A percentile compares a stretch with the other conserved stretches of the same genome.
Evolutionary conservation across 352 stramenopile species (phyloP).

Genomic region (Phytopythium mirpurense): DNA sequence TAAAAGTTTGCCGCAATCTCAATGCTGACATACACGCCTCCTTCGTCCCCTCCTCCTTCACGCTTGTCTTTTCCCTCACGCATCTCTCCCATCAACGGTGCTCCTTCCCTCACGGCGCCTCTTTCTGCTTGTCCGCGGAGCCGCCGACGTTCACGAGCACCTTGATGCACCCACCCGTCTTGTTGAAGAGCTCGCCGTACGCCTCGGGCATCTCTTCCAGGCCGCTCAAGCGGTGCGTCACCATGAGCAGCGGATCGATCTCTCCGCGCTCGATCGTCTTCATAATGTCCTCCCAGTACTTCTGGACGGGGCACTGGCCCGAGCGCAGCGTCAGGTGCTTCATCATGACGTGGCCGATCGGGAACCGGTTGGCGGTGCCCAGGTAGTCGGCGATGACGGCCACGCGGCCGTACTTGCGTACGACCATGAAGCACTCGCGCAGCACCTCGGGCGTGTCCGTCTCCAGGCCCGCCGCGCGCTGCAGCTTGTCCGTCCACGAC

Average conservation of each 20-base stretch:
- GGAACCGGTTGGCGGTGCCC: constrained; percentile 25
- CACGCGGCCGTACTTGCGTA: constrained; percentile 24
- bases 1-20: no score
- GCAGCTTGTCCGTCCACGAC: constrained; percentile 22
- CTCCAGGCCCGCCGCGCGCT: constrained; percentile 21
- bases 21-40: no score
- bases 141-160: constrained; percentile 12
- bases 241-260: constrained; percentile 20
- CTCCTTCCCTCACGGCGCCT: no score
- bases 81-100: no score
- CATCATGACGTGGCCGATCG: constrained; percentile 34
- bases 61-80: no score
- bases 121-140: background rate
- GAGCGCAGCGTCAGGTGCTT: constrained; percentile 35
- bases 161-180: constrained; percentile 28
- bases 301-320: constrained; percentile 25
- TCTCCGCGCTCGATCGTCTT: constrained; percentile 15
- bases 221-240: constrained; percentile 22
- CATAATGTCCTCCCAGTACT: constrained; percentile 28
- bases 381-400: constrained; percentile 31
- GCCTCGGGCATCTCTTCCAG: constrained; percentile 23
- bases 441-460: constrained; percentile 31
- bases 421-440: constrained; percentile 27
- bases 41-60: no score
- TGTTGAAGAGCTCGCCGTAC: constrained; percentile 27